Conservation (phyloP, 2,329 filamentous ascomycete genomes). For the Ophiosphaerella herpotricha region DNA sequence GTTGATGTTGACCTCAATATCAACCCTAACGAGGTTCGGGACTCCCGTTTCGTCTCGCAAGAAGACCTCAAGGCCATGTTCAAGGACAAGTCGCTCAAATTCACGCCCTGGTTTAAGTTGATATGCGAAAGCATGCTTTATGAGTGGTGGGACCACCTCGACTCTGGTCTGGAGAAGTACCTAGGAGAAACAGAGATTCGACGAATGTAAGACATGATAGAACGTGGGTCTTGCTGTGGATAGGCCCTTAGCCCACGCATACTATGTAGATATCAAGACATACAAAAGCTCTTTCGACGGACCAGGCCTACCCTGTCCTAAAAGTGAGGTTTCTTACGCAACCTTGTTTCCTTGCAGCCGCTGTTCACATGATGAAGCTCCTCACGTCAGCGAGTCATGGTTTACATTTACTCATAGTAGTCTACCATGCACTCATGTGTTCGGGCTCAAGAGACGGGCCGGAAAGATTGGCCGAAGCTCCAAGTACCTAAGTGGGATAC, state of each 20-base stretch:
- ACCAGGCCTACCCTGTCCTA: conserved; percentile 11
- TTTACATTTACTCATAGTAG: conserved; percentile 9
- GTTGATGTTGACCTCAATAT: conserved; percentile 81
- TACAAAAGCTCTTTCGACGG: too few relatives aligned
- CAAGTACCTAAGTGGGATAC: not conserved
- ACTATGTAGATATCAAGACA: not conserved
- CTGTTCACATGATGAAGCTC: conserved; percentile 25
- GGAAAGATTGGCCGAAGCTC: too few relatives aligned
- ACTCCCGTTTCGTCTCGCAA: conserved; percentile 80
- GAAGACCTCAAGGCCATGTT: conserved; percentile 87
- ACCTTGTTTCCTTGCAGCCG: conserved; percentile 24
- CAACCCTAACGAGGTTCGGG: conserved; percentile 88
- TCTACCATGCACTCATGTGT: too few relatives aligned
- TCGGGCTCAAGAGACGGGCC: conserved; percentile 18
- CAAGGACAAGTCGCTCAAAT: conserved; percentile 75
- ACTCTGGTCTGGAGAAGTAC: conserved; percentile 81
- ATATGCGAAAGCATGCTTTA: conserved; percentile 98
- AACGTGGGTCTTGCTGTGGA: not conserved
- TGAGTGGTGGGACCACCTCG: conserved; percentile 92
- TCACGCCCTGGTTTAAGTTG: conserved; percentile 99
- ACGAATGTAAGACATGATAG: conserved; percentile 65
- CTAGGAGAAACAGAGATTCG: conserved; percentile 84
- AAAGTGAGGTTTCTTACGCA: conserved; percentile 31
- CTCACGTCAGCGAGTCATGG: conserved; percentile 31
- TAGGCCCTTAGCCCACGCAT: not conserved